These are phyloP conservation scores for Bipolaris bicolor DNA, from an alignment of 2,329 filamentous ascomycete species.

Conservation along the genomic window DNA sequence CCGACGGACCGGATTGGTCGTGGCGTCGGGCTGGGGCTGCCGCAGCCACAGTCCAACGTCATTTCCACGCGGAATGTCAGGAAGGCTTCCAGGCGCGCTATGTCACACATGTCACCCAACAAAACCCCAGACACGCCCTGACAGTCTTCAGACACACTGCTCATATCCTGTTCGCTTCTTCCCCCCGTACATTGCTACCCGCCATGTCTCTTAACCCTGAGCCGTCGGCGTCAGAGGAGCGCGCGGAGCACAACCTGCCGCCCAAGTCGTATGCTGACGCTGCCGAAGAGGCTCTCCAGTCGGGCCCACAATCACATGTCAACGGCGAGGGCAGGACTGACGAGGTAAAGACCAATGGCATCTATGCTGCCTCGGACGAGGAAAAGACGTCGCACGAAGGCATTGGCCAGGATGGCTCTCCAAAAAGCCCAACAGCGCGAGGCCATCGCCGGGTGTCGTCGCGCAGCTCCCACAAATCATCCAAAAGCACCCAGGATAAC, in stretches of 20 bases:
- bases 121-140: conserved; percentile 21
- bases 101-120: conserved; percentile 27
- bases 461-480: conserved; percentile 39
- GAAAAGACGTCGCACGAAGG: conserved; percentile 36
- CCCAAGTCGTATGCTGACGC: conserved; percentile 55
- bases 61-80: conserved; percentile 26
- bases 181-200: conserved; percentile 16
- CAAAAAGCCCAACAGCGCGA: conserved; percentile 39
- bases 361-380: conserved; percentile 16
- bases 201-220: conserved; percentile 52
- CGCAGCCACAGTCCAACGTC: conserved; percentile 18
- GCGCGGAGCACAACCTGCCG: conserved; percentile 46
- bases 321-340: conserved; percentile 23
- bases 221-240: conserved; percentile 50
- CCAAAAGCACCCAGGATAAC: conserved; percentile 39
- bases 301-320: conserved; percentile 34
- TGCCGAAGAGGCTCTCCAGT: conserved; percentile 42
- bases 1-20: conserved; percentile 1
- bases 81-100: conserved; percentile 28
- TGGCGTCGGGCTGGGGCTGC: background rate
- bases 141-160: conserved; percentile 6
- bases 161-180: conserved; percentile 2
- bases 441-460: conserved; percentile 40
- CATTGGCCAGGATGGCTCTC: conserved; percentile 40
- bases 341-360: conserved; percentile 23